A percentile compares a stretch with the other conserved stretches of the same genome.
These are phyloP conservation scores for Gossypium raimondii DNA, from an alignment of 345 rosid genomes.

Conservation along the genomic window DNA sequence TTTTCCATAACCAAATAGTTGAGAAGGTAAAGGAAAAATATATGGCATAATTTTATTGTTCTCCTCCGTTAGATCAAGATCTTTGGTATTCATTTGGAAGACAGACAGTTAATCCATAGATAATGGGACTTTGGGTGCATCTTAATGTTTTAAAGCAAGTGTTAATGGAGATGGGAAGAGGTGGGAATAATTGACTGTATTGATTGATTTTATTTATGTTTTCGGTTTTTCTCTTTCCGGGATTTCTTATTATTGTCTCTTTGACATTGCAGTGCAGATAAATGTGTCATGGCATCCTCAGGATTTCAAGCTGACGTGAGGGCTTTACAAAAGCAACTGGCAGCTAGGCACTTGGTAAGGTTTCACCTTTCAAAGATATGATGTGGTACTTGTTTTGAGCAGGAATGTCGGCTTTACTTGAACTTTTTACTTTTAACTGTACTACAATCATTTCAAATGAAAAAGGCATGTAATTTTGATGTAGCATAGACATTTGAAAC, in stretches of 20 bases:
- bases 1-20: neutral
- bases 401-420: neutral
- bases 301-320: constrained; percentile 98
- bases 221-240: neutral
- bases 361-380: constrained; percentile 10
- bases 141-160: neutral
- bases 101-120: neutral
- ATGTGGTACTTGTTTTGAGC: neutral
- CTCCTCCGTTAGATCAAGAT: neutral
- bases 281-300: constrained; percentile 80
- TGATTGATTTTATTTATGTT: neutral
- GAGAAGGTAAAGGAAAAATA: neutral
- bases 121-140: neutral
- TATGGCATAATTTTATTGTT: neutral
- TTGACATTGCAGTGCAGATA: constrained; percentile 59
- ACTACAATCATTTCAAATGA: neutral
- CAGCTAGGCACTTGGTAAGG: constrained; percentile 88
- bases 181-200: neutral
- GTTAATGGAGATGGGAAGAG: neutral
- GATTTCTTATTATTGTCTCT: constrained; percentile 3
- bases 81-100: neutral
- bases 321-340: constrained; percentile 79
- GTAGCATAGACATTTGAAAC: neutral
- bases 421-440: neutral
- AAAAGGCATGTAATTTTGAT: neutral